phyloP scores from a whole-genome alignment of 148 eudicot species.

The Rhododendron kiyosumense region DNA sequence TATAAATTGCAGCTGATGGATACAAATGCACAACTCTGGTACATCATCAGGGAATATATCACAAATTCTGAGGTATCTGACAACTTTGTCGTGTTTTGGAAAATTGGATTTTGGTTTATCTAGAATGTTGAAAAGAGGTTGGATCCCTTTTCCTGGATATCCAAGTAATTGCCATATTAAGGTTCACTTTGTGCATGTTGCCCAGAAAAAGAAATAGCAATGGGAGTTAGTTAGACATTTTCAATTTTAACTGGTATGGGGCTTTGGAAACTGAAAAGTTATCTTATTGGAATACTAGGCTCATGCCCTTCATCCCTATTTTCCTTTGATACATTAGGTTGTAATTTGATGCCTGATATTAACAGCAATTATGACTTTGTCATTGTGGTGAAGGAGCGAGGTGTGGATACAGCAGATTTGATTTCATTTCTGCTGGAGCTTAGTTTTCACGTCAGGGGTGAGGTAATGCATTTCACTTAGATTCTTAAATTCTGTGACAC shows the following conservation, averaged over 20 bases:
- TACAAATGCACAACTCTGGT: constrained; percentile 98
- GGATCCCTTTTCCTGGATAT: not conserved
- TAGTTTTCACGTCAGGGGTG: constrained; percentile 92
- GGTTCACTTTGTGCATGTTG: not conserved
- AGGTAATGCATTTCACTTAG: constrained; percentile 42
- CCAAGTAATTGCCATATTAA: not conserved
- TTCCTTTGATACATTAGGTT: not conserved
- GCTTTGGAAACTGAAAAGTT: not conserved
- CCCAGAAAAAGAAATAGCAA: not conserved
- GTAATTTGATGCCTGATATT: constrained; percentile 4
- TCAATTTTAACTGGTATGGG: not conserved
- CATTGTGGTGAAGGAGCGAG: constrained; percentile 61
- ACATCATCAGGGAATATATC: constrained; percentile 92
- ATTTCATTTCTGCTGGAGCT: constrained; percentile 92
- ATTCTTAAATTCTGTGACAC: not conserved
- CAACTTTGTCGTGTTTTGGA: not conserved
- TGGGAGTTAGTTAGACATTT: not conserved
- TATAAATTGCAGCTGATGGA: constrained; percentile 82
- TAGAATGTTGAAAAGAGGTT: not conserved
- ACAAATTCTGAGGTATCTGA: constrained; percentile 77
- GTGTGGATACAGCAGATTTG: constrained; percentile 78
- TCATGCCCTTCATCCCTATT: not conserved
- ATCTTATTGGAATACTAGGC: not conserved
- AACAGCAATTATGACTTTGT: constrained; percentile 15
- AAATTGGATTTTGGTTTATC: not conserved